Base-by-base conservation (phyloP, 2,329 filamentous ascomycete species). In the Helicocarpus griseus region DNA sequence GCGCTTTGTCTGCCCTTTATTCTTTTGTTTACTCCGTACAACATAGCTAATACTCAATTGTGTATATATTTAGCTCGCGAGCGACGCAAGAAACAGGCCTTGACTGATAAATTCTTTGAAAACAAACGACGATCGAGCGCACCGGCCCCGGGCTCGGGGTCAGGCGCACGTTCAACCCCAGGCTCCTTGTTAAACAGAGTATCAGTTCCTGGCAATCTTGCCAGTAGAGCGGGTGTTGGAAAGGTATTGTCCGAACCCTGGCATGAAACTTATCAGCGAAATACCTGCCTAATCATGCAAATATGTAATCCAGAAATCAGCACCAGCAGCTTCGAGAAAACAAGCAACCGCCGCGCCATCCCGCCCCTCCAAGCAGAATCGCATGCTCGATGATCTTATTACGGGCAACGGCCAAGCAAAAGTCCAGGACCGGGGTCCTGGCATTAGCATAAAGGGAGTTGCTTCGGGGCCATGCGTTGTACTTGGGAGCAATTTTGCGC, bases 401-500 rank as follows among this genome's bases (percentile, higher is more conserved):
- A 56, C 53, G 68, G 51, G 50, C 63, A 29, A 61, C 59, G 51
- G 64, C 62, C 17, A 61, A 65, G 26, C 59, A 58, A 64, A 56
- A 56, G 54, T 63, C 52, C 59, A 61, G 48, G 60, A 68, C 47
- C 60, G 64, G 36, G 60, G 60, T 17, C 52, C 62, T 44, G 59
- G 75, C 35, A 71, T 83, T 54, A 78, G 67, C 61, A 82, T 84
- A 53, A 74, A 74, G 61, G 81, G 81, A 46, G 64, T 67, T 19
- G 70, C 72, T 11, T 67, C 68, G 9, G 77, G 77, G 1, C 78
- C 78, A 2, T 80, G 76, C 60, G 71, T 77, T 5, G 77, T 85
- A 5, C 65, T 80, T 48, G 81, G 79, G 5, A 76, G 74, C 61
- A 84, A 84, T 65, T 84, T 85, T 61, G 80, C 80, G 13, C 77